Percentiles rank a stretch among this genome's conserved stretches.
Evolutionary conservation across 225 moss, liverwort and hornwort genomes (phyloP).

Genomic region (Marchantia paleacea): DNA sequence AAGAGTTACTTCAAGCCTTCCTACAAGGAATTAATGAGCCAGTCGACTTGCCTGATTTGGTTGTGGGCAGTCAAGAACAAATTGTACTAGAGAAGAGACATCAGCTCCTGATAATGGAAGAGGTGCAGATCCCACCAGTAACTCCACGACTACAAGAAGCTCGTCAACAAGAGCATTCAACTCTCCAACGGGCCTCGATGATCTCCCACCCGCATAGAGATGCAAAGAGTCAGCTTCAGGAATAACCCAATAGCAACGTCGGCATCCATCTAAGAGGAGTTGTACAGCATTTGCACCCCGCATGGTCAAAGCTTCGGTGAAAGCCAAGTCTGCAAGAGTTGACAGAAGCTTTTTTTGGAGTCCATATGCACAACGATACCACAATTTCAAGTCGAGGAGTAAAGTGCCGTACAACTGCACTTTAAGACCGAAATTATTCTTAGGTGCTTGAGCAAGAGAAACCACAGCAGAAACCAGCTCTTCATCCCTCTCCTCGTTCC

Average conservation of each 20-base stretch:
- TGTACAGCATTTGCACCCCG: constrained; percentile 92
- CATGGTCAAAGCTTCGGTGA: constrained; percentile 92
- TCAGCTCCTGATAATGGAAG: constrained; percentile 79
- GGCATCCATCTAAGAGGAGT: constrained; percentile 95
- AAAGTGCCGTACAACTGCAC: constrained; percentile 90
- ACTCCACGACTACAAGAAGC: constrained; percentile 92
- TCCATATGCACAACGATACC: constrained; percentile 96
- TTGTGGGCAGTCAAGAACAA: constrained; percentile 96
- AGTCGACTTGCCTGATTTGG: constrained; percentile 78
- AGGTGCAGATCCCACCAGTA: constrained; percentile 88
- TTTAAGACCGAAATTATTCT: constrained; percentile 72
- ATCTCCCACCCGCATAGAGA: constrained; percentile 72
- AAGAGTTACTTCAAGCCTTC: neutral
- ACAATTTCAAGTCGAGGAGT: constrained; percentile 89
- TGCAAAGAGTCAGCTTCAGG: constrained; percentile 85
- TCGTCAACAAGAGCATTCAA: constrained; percentile 97
- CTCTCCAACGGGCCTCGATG: constrained; percentile 82
- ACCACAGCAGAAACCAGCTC: constrained; percentile 96
- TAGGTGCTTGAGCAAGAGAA: constrained; percentile 93
- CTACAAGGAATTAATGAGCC: neutral
- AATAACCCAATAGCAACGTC: constrained; percentile 96
- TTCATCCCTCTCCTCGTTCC: constrained; percentile 87
- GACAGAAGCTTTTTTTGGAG: constrained; percentile 95
- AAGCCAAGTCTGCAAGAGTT: constrained; percentile 91
- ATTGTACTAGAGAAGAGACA: constrained; percentile 93